Conservation (phyloP, 352 stramenopile genomes). For the Pythium aristosporum region DNA sequence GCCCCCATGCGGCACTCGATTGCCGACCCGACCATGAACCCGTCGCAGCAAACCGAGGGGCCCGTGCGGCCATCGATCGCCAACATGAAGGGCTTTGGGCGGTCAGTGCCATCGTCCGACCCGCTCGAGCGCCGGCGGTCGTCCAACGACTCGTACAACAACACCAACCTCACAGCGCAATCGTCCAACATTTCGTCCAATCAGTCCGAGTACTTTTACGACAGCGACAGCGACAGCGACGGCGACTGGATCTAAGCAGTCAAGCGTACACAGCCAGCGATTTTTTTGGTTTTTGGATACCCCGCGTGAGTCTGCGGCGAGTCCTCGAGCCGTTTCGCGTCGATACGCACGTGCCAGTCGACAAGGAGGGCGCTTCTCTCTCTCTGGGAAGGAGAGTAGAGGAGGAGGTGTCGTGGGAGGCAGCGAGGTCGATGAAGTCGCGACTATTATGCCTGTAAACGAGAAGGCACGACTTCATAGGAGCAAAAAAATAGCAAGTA, state of each 20-base stretch:
- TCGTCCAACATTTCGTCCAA: conserved; percentile 39
- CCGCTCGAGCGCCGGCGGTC: conserved; percentile 16
- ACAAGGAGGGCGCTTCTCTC: neutral
- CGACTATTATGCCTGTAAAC: conserved; percentile 9
- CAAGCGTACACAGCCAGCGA: neutral
- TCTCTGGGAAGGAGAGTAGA: too few relatives aligned
- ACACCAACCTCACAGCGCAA: conserved; percentile 10
- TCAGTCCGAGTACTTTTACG: conserved; percentile 38
- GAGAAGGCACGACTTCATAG: conserved; percentile 8
- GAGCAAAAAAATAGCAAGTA: conserved; percentile 4
- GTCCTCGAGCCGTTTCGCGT: neutral
- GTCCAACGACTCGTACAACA: conserved; percentile 22
- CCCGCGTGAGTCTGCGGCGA: neutral
- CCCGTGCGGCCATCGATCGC: conserved; percentile 17
- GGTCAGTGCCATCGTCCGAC: neutral
- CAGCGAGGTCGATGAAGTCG: neutral
- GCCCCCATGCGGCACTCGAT: conserved; percentile 50
- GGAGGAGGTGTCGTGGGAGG: neutral
- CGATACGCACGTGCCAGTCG: too few relatives aligned
- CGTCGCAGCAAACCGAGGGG: neutral
- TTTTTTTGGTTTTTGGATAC: neutral
- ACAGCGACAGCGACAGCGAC: conserved; percentile 57
- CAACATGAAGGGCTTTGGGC: conserved; percentile 16
- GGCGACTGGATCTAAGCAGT: conserved; percentile 68
- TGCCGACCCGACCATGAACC: conserved; percentile 7